phyloP scores from a whole-genome alignment of 768 basidiomycete species.

The Tulasnella calospora region DNA sequence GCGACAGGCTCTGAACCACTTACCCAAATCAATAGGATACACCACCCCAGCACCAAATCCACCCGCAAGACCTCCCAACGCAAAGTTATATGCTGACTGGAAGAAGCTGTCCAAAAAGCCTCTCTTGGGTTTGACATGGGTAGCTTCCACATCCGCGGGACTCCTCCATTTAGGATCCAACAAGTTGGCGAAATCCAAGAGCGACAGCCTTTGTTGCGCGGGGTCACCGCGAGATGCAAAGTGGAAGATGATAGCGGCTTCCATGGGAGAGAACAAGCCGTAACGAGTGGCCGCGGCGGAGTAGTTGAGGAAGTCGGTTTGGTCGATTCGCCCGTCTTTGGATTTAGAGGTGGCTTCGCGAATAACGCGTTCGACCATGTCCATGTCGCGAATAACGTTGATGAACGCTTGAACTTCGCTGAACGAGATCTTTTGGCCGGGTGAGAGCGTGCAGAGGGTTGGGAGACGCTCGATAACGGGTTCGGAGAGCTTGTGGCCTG shows the following conservation, averaged over 20 bases:
- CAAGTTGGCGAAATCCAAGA: conserved; percentile 88
- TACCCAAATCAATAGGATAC: conserved; percentile 91
- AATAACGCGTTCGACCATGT: conserved; percentile 54
- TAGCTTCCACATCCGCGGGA: conserved; percentile 48
- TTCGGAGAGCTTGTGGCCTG: conserved; percentile 95
- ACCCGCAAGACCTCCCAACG: conserved; percentile 82
- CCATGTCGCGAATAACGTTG: conserved; percentile 69
- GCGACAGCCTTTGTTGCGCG: conserved; percentile 65
- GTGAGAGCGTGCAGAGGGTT: conserved; percentile 82
- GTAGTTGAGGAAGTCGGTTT: conserved; percentile 91
- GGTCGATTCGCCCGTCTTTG: conserved; percentile 93
- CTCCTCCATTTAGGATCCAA: conserved; percentile 85
- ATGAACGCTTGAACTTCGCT: conserved; percentile 96
- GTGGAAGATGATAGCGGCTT: conserved; percentile 96
- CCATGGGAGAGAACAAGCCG: conserved; percentile 95
- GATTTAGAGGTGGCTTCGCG: conserved; percentile 84
- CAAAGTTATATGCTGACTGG: conserved; percentile 80
- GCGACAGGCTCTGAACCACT: conserved; percentile 36
- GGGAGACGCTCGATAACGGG: conserved; percentile 88
- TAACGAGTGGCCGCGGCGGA: conserved; percentile 83
- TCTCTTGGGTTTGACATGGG: conserved; percentile 36
- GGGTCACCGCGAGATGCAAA: conserved; percentile 78
- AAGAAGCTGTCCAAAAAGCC: conserved; percentile 55
- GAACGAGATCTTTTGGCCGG: conserved; percentile 87
- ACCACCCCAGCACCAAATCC: conserved; percentile 96